phyloP scores from a whole-genome alignment of 306 rosid genomes.

The Gastrolobium villosum region DNA sequence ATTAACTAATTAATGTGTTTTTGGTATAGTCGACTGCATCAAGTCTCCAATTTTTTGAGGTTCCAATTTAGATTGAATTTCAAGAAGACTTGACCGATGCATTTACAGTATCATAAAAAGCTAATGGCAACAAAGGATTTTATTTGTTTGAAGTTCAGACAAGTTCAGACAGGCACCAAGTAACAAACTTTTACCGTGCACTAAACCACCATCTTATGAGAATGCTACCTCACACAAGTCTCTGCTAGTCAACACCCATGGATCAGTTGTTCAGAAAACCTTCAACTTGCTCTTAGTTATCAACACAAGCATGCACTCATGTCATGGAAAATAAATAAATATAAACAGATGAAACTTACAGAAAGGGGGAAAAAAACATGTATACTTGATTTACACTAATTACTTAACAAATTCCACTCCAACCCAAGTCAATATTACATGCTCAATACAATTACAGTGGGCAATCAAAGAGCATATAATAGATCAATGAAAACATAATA shows the following conservation, averaged over 20 bases:
- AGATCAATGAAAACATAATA: slow-evolving; percentile 37
- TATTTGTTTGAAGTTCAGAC: neutral
- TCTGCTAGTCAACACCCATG: slow-evolving; percentile 5
- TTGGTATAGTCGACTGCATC: no score
- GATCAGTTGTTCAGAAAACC: slow-evolving; percentile 10
- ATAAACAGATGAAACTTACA: slow-evolving; percentile 7
- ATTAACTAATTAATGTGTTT: no score
- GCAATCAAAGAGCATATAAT: neutral
- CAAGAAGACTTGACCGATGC: no score
- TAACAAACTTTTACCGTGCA: slow-evolving; percentile 31
- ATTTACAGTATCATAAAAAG: no score
- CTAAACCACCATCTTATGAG: neutral
- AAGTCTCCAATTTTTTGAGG: no score
- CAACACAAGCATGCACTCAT: neutral
- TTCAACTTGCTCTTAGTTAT: neutral
- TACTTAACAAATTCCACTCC: slow-evolving; percentile 12
- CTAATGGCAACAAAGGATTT: no score
- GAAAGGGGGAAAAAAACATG: neutral
- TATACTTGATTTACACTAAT: neutral
- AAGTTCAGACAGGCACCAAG: neutral
- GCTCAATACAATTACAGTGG: neutral
- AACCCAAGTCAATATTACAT: neutral
- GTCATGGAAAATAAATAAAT: neutral
- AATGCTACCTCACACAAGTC: slow-evolving; percentile 36
- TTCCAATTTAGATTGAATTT: no score